Conservation (phyloP, 257 asterid genomes). For the Solanum okadae region DNA sequence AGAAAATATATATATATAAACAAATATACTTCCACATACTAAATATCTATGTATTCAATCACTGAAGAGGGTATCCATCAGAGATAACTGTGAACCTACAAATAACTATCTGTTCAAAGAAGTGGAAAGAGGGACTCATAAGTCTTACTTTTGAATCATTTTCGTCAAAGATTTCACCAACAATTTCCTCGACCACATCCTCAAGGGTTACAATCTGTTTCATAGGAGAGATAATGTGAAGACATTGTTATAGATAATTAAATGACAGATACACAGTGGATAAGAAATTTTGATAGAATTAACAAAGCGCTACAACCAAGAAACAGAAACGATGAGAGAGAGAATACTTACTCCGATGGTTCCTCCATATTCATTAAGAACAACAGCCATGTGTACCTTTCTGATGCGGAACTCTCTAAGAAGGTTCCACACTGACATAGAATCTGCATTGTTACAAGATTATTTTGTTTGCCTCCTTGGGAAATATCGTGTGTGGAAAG, state of each 20-base stretch:
- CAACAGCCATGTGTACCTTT: slow-evolving; percentile 99
- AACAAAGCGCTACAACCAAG: not conserved
- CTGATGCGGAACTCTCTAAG: slow-evolving; percentile 98
- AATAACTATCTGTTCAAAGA: not conserved
- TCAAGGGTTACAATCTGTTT: slow-evolving; percentile 94
- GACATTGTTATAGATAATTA: not conserved
- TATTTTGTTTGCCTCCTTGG: not conserved
- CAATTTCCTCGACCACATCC: slow-evolving; percentile 98
- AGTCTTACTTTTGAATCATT: slow-evolving; percentile 86
- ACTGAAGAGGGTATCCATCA: not conserved
- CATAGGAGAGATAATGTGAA: slow-evolving; percentile 3
- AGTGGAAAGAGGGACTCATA: not conserved
- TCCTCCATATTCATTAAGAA: slow-evolving; percentile 97
- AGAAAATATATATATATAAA: not conserved
- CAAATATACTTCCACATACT: not conserved
- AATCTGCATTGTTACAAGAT: slow-evolving; percentile 49
- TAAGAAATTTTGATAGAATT: not conserved
- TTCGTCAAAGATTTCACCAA: slow-evolving; percentile 98
- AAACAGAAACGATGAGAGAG: not conserved
- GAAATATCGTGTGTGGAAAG: not conserved
- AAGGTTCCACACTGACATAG: slow-evolving; percentile 99
- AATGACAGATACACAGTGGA: not conserved
- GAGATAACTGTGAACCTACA: slow-evolving; percentile 1
- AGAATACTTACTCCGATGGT: slow-evolving; percentile 80
- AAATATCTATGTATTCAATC: not conserved